A percentile compares a stretch with the other conserved stretches of the same genome.
These are phyloP conservation scores for Letharia columbiana DNA, from an alignment of 495 filamentous ascomycete species.

Conservation along the genomic window DNA sequence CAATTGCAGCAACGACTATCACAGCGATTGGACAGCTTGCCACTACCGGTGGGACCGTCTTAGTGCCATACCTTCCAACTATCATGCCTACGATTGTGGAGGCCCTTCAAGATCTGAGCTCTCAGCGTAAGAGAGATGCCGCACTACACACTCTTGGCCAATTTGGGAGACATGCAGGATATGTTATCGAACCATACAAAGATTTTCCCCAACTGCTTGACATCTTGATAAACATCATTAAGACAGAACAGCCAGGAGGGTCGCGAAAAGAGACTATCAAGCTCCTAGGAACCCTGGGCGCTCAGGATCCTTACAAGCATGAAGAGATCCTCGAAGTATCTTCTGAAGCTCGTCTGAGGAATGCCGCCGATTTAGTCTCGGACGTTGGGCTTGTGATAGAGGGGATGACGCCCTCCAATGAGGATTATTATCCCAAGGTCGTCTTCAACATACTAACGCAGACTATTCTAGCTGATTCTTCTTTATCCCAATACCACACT, in stretches of 20 bases:
- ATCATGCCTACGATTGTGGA: conserved; percentile 94
- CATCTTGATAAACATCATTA: conserved; percentile 86
- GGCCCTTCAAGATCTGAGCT: conserved; percentile 85
- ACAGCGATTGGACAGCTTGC: conserved; percentile 88
- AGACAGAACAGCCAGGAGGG: conserved; percentile 73
- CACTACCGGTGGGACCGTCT: conserved; percentile 83
- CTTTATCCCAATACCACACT: conserved; percentile 80
- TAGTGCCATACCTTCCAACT: conserved; percentile 75
- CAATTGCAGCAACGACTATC: conserved; percentile 86
- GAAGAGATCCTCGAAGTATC: conserved; percentile 52
- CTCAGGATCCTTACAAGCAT: conserved; percentile 91
- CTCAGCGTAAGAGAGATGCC: conserved; percentile 77
- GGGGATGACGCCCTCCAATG: conserved; percentile 89
- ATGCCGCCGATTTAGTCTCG: conserved; percentile 58
- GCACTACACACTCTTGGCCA: conserved; percentile 87
- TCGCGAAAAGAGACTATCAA: conserved; percentile 92
- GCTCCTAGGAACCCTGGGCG: conserved; percentile 90
- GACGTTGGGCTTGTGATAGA: conserved; percentile 98
- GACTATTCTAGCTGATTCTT: conserved; percentile 77
- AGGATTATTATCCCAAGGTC: conserved; percentile 97
- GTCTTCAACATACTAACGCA: conserved; percentile 91
- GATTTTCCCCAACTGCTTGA: conserved; percentile 90
- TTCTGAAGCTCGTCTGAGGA: conserved; percentile 43
- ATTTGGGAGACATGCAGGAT: conserved; percentile 86
- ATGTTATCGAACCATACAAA: conserved; percentile 93